Evolutionary conservation across 2,329 filamentous ascomycete species (phyloP).

Genomic region (Fusarium piperis): DNA sequence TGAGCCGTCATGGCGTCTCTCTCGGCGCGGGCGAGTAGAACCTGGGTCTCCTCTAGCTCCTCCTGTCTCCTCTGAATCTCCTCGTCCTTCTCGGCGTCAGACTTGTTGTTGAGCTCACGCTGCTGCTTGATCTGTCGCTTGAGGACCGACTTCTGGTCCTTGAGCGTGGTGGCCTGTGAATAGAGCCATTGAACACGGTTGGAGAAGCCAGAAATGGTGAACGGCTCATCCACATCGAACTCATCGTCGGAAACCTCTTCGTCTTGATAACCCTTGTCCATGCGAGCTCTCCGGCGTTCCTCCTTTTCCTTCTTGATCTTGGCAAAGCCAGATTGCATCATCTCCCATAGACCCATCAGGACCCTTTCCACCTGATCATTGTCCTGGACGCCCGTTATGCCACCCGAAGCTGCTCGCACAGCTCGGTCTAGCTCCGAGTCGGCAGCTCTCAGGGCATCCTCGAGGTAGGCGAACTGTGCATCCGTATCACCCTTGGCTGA

Average conservation of each 20-base stretch:
- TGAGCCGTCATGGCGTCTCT: conserved; percentile 53
- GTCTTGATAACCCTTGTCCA: conserved; percentile 65
- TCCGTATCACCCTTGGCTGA: conserved; percentile 66
- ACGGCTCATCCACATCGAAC: conserved; percentile 67
- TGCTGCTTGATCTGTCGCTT: conserved; percentile 96
- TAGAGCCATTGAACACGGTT: conserved; percentile 83
- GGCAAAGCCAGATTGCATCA: conserved; percentile 61
- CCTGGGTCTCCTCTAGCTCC: conserved; percentile 60
- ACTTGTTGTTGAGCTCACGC: conserved; percentile 89
- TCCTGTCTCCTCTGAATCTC: conserved; percentile 68
- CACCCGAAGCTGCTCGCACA: conserved; percentile 42
- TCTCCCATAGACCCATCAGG: conserved; percentile 66
- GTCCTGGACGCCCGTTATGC: conserved; percentile 37
- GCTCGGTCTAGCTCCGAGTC: conserved; percentile 55
- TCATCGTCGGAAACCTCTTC: conserved; percentile 71
- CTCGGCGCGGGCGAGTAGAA: conserved; percentile 50
- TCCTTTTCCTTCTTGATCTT: conserved; percentile 64
- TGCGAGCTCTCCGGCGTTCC: conserved; percentile 61
- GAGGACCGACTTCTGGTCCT: conserved; percentile 89
- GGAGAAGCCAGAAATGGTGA: conserved; percentile 80
- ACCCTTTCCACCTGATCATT: conserved; percentile 66
- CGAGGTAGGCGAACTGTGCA: conserved; percentile 75
- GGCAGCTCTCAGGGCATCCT: conserved; percentile 65
- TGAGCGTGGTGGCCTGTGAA: conserved; percentile 77
- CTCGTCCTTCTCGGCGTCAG: conserved; percentile 75